phyloP scores from a whole-genome alignment of 2,329 filamentous ascomycete genomes.

The Esteya vermicola region DNA sequence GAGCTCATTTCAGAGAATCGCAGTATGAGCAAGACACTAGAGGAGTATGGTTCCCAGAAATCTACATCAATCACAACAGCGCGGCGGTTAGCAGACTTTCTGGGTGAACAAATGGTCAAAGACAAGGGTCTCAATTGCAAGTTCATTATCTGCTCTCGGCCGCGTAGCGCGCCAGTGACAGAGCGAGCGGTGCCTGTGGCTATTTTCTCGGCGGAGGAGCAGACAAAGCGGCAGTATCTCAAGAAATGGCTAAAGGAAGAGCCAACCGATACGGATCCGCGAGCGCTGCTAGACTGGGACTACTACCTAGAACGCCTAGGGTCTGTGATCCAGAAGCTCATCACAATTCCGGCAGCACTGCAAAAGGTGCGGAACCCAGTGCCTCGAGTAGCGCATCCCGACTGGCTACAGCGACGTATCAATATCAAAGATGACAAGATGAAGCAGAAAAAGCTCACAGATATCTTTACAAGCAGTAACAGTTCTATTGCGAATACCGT shows the following conservation, averaged over 20 bases:
- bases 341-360: conserved; percentile 92
- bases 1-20: conserved; percentile 99
- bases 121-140: conserved; percentile 99
- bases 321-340: conserved; percentile 96
- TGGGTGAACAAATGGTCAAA: conserved; percentile 98
- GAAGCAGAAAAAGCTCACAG: conserved; percentile 98
- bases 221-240: conserved; percentile 76
- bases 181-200: conserved; percentile 89
- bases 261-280: conserved; percentile 76
- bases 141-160: conserved; percentile 88
- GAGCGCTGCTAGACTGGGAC: conserved; percentile 85
- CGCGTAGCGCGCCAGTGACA: conserved; percentile 81
- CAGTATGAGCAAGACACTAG: conserved; percentile 92
- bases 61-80: conserved; percentile 99
- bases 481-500: too few relatives aligned
- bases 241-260: conserved; percentile 95
- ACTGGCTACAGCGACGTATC: conserved; percentile 90
- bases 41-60: conserved; percentile 91
- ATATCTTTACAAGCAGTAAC: conserved; percentile 57
- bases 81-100: conserved; percentile 82
- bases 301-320: conserved; percentile 95
- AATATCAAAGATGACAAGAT: conserved; percentile 92
- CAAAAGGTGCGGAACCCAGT: conserved; percentile 94
- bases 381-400: conserved; percentile 82
- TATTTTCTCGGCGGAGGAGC: conserved; percentile 88